phyloP scores from a whole-genome alignment of 1,284 basidiomycete species.

The Gomphus sp. region DNA sequence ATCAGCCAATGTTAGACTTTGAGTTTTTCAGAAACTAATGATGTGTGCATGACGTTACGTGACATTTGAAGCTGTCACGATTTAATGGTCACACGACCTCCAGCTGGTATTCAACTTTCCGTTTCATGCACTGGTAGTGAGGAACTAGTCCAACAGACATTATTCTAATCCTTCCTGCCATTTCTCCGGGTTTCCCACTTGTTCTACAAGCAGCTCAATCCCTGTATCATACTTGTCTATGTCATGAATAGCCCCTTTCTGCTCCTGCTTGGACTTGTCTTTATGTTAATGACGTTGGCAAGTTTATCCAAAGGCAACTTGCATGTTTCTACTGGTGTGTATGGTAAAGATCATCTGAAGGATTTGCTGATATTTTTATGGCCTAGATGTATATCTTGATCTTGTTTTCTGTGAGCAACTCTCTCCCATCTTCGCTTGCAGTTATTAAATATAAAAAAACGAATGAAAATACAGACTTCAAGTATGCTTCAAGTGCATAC shows the following conservation, averaged over 20 bases:
- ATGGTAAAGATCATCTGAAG: background rate
- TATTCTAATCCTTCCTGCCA: too few species aligned
- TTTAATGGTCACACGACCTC: too few species aligned
- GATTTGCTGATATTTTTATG: background rate
- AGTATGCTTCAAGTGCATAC: conserved; percentile 3
- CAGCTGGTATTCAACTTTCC: too few species aligned
- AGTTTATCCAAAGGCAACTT: background rate
- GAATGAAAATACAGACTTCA: background rate
- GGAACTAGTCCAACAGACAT: too few species aligned
- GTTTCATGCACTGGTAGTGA: too few species aligned
- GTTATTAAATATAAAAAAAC: background rate
- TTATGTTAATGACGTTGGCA: background rate
- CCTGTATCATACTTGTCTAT: background rate
- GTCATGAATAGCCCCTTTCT: background rate
- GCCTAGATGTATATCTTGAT: background rate
- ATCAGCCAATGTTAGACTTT: too few species aligned
- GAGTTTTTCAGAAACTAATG: too few species aligned
- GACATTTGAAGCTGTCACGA: too few species aligned
- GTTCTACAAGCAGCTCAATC: too few species aligned
- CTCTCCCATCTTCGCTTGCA: background rate
- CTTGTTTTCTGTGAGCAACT: background rate
- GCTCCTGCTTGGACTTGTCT: background rate
- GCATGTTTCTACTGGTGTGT: background rate
- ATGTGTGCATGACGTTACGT: too few species aligned
- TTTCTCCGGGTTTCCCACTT: too few species aligned